phyloP scores from a whole-genome alignment of 805 yeast genomes.

The Metschnikowia baotianmanensis region DNA sequence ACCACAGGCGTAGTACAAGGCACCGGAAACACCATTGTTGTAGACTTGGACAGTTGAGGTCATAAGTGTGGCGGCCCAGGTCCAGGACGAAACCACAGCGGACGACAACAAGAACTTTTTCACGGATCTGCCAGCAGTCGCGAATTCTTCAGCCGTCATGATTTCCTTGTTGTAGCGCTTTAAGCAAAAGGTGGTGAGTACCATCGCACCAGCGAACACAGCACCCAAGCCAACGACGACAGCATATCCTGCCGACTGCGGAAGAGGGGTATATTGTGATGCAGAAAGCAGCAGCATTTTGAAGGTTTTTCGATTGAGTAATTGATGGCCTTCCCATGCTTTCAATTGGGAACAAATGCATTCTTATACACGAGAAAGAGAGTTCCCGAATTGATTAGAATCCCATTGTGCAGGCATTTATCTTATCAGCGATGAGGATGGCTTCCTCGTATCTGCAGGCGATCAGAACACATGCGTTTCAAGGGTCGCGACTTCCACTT shows the following conservation, averaged over 20 bases:
- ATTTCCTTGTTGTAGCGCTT: constrained; percentile 80
- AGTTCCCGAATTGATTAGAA: neutral
- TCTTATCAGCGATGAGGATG: constrained; percentile 9
- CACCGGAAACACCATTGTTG: constrained; percentile 71
- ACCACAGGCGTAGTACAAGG: constrained; percentile 86
- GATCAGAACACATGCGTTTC: too few relatives aligned
- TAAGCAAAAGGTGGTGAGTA: constrained; percentile 64
- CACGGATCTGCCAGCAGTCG: constrained; percentile 89
- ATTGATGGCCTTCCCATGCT: neutral
- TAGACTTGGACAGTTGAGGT: constrained; percentile 79
- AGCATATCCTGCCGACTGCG: constrained; percentile 85
- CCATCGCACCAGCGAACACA: constrained; percentile 77
- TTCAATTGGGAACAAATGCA: neutral
- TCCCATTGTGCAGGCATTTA: constrained; percentile 5
- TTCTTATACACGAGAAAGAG: constrained; percentile 2
- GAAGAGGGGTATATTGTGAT: constrained; percentile 36
- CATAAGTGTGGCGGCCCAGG: constrained; percentile 59
- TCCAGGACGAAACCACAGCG: constrained; percentile 94
- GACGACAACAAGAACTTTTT: constrained; percentile 82
- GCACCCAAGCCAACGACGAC: constrained; percentile 86
- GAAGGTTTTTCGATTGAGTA: neutral
- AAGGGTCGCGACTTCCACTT: neutral
- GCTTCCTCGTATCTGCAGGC: neutral
- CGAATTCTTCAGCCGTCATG: constrained; percentile 89
- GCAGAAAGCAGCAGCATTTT: constrained; percentile 5